Evolutionary conservation across 169 alveolate species (phyloP).

Genomic region (Theileria orientalis): DNA sequence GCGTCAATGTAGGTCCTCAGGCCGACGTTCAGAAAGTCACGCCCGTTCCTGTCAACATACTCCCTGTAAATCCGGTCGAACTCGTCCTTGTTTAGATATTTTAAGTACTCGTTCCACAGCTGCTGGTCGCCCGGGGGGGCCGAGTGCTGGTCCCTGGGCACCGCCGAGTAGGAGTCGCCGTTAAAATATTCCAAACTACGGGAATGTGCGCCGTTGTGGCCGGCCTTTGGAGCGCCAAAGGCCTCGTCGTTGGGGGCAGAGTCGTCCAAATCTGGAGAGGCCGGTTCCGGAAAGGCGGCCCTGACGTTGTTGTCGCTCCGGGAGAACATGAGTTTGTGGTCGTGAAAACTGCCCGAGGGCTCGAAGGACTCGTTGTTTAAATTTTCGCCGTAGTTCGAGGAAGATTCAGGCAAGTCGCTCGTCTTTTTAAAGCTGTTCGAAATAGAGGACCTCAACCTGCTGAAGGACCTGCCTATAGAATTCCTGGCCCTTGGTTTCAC

Average conservation of each 20-base stretch:
- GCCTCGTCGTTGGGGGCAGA: too few relatives aligned
- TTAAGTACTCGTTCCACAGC: not conserved
- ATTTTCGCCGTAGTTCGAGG: not conserved
- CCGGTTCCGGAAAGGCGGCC: not conserved
- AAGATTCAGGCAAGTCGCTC: slow-evolving; percentile 1
- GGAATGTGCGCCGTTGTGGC: too few relatives aligned
- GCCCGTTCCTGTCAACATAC: slow-evolving; percentile 48
- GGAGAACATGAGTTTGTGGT: not conserved
- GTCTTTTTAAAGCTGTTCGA: slow-evolving; percentile 10
- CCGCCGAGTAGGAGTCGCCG: too few relatives aligned
- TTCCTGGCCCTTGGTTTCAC: not conserved
- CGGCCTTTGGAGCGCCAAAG: too few relatives aligned
- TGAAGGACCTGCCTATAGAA: slow-evolving; percentile 11
- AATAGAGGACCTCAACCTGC: slow-evolving; percentile 5
- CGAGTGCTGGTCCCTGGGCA: too few relatives aligned
- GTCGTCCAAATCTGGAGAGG: not conserved
- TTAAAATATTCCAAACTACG: too few relatives aligned
- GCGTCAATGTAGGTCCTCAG: slow-evolving; percentile 58
- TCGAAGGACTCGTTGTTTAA: not conserved
- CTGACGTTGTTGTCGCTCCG: not conserved
- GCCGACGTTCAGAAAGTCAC: slow-evolving; percentile 53
- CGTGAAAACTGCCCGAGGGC: not conserved
- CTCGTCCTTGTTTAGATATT: slow-evolving; percentile 13
- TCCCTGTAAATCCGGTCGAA: slow-evolving; percentile 31
- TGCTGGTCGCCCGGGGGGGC: too few relatives aligned